These are phyloP conservation scores for Penicillium expansum DNA, from an alignment of 2,329 filamentous ascomycete genomes.

Conservation along the genomic window DNA sequence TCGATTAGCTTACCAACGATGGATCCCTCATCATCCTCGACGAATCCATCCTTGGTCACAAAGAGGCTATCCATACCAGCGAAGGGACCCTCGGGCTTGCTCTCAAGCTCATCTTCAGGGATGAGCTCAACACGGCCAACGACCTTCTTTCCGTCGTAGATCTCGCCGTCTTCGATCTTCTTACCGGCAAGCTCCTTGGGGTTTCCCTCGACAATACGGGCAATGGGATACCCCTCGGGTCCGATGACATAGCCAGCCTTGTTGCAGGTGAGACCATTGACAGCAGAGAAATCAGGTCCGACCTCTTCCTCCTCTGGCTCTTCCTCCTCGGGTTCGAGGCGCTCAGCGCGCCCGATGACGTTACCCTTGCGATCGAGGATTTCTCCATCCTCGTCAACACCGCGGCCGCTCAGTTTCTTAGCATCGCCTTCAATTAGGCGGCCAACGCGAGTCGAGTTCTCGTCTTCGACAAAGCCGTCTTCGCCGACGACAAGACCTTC, in stretches of 20 bases:
- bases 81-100: conserved; percentile 56
- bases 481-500: conserved; percentile 48
- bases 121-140: conserved; percentile 59
- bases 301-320: conserved; percentile 44
- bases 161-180: conserved; percentile 56
- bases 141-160: conserved; percentile 57
- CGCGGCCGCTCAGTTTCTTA: conserved; percentile 58
- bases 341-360: conserved; percentile 57
- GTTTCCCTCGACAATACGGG: conserved; percentile 54
- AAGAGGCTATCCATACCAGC: conserved; percentile 56
- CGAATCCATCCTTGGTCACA: conserved; percentile 58
- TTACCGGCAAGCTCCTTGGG: conserved; percentile 56
- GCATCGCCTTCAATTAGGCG: conserved; percentile 57
- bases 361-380: conserved; percentile 62
- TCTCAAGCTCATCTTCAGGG: conserved; percentile 56
- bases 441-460: conserved; percentile 49
- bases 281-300: conserved; percentile 53
- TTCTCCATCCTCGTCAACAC: conserved; percentile 62
- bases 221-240: conserved; percentile 54
- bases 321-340: conserved; percentile 35
- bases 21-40: conserved; percentile 74
- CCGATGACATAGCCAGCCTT: conserved; percentile 59
- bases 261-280: conserved; percentile 56
- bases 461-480: conserved; percentile 50
- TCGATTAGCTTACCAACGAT: conserved; percentile 69